phyloP scores from a whole-genome alignment of 371 early-diverging fungal species.

The Apophysomyces elegans region DNA sequence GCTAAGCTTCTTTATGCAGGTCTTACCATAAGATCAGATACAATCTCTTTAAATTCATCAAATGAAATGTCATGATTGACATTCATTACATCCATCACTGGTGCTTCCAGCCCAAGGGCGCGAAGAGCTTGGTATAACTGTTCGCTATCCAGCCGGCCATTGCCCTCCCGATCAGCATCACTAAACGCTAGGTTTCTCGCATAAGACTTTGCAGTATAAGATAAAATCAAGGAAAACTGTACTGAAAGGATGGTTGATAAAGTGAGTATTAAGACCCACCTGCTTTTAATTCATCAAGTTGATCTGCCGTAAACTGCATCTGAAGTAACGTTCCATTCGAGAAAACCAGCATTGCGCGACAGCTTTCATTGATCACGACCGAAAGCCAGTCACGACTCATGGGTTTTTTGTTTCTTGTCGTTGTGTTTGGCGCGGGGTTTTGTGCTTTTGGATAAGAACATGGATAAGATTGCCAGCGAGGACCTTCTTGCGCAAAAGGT shows the following conservation, averaged over 20 bases:
- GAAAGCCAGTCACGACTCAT: neutral
- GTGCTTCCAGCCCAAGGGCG: conserved; percentile 23
- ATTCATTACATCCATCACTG: conserved; percentile 21
- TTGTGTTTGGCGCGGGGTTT: conserved; percentile 8
- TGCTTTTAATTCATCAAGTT: conserved; percentile 1
- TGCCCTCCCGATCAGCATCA: conserved; percentile 28
- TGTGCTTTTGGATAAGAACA: conserved; percentile 7
- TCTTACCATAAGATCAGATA: conserved; percentile 31
- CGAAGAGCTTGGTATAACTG: conserved; percentile 27
- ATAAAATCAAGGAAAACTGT: neutral
- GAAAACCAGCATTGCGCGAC: neutral
- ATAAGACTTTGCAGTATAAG: neutral
- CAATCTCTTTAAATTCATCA: conserved; percentile 37
- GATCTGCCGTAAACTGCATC: neutral
- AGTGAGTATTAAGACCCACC: neutral
- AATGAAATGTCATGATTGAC: conserved; percentile 29
- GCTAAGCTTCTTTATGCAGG: neutral
- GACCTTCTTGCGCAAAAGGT: conserved; percentile 43
- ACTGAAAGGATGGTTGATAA: neutral
- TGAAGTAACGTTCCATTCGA: neutral
- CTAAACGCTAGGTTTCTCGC: conserved; percentile 28
- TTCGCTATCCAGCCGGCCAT: conserved; percentile 29
- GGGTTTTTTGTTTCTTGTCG: neutral
- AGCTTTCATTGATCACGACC: neutral
- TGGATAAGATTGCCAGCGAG: conserved; percentile 36